Base-by-base conservation (phyloP, 352 stramenopile species). In the Globisporangium okanoganense region DNA sequence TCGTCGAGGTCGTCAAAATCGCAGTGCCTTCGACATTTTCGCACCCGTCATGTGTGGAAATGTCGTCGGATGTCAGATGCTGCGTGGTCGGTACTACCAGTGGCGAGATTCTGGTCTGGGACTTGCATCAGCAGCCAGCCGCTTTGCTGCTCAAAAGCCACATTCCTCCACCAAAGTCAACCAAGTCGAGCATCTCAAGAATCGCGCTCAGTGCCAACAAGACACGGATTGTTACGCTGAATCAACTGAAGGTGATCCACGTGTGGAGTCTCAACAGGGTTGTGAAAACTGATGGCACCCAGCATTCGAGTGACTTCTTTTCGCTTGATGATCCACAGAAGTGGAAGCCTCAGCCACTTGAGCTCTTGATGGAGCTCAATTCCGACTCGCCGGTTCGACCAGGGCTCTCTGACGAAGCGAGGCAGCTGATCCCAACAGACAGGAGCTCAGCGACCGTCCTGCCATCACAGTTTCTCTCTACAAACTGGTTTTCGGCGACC, bases 301-400 rank as follows among this genome's bases (percentile, higher is more conserved):
- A 12, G 25, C 72, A 87, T 52, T 68, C 70, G 0, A 66, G 58
- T 25, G 67, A 78, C n/a, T 80, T 66, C 12, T 87, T 87, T 56
- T 40, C 52, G 1, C 5, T 22, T 24, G 75, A 74, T 31, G 22
- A 16, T 20, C 2, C 35, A 5, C 38, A n/a, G 2, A 87, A 87
- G 12, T 65, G 55, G 62, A 84, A 82, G 27, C 66, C 75, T 2
- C 56, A 52, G 9, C 50, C 25, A 9, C 63, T 87, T 2, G 44
- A 72, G 14, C 33, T 72, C 18, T n/a, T 82, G 3, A n/a, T 57
- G 16, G 48, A 71, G 12, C 47, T 82, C 43, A 51, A 56, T 13
- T 22, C 68, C 6, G 51, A 62, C 5, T 59, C 62, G 13, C 48
- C 79, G 7, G 49, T 62, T 9, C 58, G 67, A 49, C 61, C 72